Base-by-base conservation (phyloP, 1,284 basidiomycete species). In the Marasmius sp. region DNA sequence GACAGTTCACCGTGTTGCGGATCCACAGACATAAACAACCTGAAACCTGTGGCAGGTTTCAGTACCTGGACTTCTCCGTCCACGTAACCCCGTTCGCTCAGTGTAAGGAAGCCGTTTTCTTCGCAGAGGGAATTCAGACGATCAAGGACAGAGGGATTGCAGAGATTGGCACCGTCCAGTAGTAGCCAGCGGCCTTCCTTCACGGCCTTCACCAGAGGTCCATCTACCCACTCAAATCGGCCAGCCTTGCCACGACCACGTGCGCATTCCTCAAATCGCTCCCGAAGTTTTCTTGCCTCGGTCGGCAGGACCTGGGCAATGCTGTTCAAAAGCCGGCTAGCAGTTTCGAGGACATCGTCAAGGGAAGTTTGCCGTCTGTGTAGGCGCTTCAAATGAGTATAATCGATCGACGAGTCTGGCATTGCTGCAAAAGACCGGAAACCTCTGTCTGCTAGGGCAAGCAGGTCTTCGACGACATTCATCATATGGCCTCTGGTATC, bases 91-190 rank as follows among this genome's bases (percentile, higher is more conserved):
- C 94, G 87, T 75, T 99, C 97, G 68, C 88, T 96, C 61, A 99
- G 82, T 37, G 89, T 88, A 36, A 99, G 78, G 0, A 81, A 81
- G 6, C 97, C 97, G 57, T 89, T 82, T 14, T 85, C 82, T 76
- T 99, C 97, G 72, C 97, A 98, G 10, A 99, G 86, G 39, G 95
- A 97, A 74, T 99, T 99, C 50, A 99, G 86, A 27, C 97, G 88
- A 79, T 99, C 97, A 33, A 99, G 85, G 5, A 99, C 96, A 2
- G 96, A 97, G 2, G 97, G 90, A 64, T 86, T 95, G 77, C 97
- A 99, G 12, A 97, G 81, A 72, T 99, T 99, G 57, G 97, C 96
- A 64, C 91, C 91, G 66, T 98, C 94, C 59, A 99, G 83, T 50
- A 98, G 80, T 55, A 98, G 79, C 96, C 97, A 98, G 66, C 90